These are phyloP conservation scores for Alternaria triticina DNA, from an alignment of 2,329 filamentous ascomycete genomes.

Conservation along the genomic window DNA sequence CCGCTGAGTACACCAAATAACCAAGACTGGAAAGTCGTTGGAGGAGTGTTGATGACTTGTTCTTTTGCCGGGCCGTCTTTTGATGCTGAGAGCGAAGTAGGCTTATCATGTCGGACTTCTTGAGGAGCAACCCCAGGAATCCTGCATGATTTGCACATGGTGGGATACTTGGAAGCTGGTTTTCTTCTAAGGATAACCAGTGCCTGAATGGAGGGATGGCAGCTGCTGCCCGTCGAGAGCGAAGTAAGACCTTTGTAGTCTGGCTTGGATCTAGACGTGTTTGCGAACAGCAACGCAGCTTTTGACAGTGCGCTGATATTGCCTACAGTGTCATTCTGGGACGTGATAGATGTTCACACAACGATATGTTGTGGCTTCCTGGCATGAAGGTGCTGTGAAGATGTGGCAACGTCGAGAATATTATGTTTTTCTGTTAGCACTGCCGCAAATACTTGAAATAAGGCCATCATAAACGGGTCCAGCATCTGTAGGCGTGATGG, in stretches of 20 bases:
- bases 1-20: slow-evolving; percentile 3
- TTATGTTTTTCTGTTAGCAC: background rate
- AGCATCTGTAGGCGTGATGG: background rate
- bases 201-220: too few relatives aligned
- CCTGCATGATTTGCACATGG: background rate
- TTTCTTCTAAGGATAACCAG: too few relatives aligned
- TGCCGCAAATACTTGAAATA: background rate
- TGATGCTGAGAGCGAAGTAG: background rate
- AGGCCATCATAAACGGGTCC: too few relatives aligned
- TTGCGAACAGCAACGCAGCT: background rate
- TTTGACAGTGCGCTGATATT: background rate
- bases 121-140: background rate
- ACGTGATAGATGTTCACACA: background rate
- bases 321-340: background rate
- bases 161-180: too few relatives aligned
- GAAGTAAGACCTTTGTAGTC: background rate
- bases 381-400: background rate
- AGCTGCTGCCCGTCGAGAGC: background rate
- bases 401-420: background rate
- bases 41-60: background rate
- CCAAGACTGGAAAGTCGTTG: slow-evolving; percentile 6
- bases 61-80: background rate
- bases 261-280: background rate
- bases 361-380: background rate
- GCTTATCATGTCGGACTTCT: background rate